Evolutionary conservation across 441 rosid genomes (phyloP).

Genomic region (Erysimum cheiri): DNA sequence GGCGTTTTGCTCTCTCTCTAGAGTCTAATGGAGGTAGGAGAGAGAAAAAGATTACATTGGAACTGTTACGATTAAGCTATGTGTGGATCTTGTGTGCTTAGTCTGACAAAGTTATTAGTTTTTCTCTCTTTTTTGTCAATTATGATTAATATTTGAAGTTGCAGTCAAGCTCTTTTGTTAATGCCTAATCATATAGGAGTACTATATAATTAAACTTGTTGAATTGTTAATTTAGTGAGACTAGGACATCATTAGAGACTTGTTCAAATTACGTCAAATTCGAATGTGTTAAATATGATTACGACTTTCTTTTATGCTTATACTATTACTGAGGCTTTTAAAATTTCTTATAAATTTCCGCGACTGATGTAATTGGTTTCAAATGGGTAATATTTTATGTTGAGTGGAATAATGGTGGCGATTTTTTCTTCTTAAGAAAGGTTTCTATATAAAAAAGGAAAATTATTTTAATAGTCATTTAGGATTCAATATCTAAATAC

Average conservation of each 20-base stretch:
- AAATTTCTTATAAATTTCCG: not conserved
- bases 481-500: not conserved
- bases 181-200: not conserved
- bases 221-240: slow-evolving; percentile 24
- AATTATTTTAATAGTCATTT: not conserved
- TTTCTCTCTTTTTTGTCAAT: not conserved
- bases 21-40: slow-evolving; percentile 20
- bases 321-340: not conserved
- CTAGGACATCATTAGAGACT: slow-evolving; percentile 31
- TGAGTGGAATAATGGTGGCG: not conserved
- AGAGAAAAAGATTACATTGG: slow-evolving; percentile 53
- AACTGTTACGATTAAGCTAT: slow-evolving; percentile 48
- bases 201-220: not conserved
- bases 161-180: slow-evolving; percentile 20
- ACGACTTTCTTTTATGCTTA: slow-evolving; percentile 25
- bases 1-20: slow-evolving; percentile 14
- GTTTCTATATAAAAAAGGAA: no score
- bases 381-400: not conserved
- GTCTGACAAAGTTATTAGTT: slow-evolving; percentile 44
- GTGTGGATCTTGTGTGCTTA: slow-evolving; percentile 54
- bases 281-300: slow-evolving; percentile 32
- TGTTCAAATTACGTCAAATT: slow-evolving; percentile 21
- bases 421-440: not conserved
- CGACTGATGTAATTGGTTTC: not conserved
- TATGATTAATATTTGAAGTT: not conserved